Evolutionary conservation across 345 rosid genomes (phyloP).

Genomic region (Sonneratia caseolaris): DNA sequence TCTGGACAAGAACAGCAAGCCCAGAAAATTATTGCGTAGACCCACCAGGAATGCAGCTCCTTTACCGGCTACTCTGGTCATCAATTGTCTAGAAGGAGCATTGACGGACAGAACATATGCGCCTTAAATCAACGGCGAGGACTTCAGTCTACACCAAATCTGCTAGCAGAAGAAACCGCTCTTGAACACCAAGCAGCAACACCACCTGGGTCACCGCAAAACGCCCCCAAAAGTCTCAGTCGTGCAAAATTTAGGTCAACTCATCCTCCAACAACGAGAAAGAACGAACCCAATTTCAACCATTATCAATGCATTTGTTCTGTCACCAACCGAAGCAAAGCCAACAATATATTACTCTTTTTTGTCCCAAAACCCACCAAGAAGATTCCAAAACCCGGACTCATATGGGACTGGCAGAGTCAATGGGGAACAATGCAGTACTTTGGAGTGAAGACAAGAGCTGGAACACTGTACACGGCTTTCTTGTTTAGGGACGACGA

Average conservation of each 20-base stretch:
- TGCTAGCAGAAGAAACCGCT: background rate
- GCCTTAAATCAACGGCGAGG: background rate
- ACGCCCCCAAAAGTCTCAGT: conserved; percentile 6
- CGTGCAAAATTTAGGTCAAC: background rate
- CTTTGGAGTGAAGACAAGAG: conserved; percentile 22
- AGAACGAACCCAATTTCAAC: conserved; percentile 10
- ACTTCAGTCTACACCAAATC: background rate
- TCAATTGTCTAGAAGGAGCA: background rate
- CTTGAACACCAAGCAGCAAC: background rate
- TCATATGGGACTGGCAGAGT: background rate
- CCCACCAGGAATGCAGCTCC: background rate
- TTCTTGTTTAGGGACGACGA: conserved; percentile 2
- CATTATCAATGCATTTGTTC: background rate
- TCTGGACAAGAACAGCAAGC: background rate
- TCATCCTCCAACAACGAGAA: background rate
- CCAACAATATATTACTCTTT: background rate
- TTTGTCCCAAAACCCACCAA: conserved; percentile 18
- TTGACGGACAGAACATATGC: background rate
- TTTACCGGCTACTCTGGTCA: background rate
- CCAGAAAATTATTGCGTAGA: background rate
- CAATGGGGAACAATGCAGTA: background rate
- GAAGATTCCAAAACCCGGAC: conserved; percentile 24
- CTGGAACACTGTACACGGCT: background rate
- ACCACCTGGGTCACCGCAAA: background rate
- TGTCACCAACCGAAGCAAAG: background rate